Base-by-base conservation (phyloP, 257 asterid species). In the Scutellaria minor region DNA sequence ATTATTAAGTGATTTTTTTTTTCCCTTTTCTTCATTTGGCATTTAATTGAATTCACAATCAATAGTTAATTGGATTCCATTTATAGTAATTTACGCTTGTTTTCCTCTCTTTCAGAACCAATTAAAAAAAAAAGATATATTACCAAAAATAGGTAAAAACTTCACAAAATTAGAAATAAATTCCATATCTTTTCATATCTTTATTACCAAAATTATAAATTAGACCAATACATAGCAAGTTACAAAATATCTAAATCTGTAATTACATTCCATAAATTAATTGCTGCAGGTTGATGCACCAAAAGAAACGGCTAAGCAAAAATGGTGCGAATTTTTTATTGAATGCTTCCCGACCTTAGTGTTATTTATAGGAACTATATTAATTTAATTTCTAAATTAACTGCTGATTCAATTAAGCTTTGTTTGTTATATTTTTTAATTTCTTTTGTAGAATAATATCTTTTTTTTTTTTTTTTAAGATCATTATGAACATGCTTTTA, bases 271-370 rank as follows among this genome's bases (percentile, higher is more conserved):
- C 47, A 7, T 8, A 67, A 64, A 18, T 68, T 40, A 39, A 9
- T 40, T 24, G 56, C 66, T 35, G 56, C 66, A 85, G 83, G 79
- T n/a, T 55, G 83, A 85, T 47, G 81, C 81, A 51, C 62, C 79
- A 11, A 70, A 82, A 9, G 80, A 71, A 75, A 78, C 56, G 42
- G 80, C 37, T 51, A 78, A 74, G 55, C 68, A 79, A 44, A 62
- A 72, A 57, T 78, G 79, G 18, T 18, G 18, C 18, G 18, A 18
- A 18, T 18, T 18, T 0, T 18, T 18, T 18, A 18, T 18, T 18
- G 18, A 18, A 18, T 18, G 18, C 18, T 18, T 18, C 18, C 18
- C 18, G 18, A 18, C 18, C 18, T 18, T 18, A 18, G 18, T 18
- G 18, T 18, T 18, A 18, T 18, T 18, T 18, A 18, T 62, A 68